These are phyloP conservation scores for Russula lepida DNA, from an alignment of 768 basidiomycete species.

Conservation along the genomic window DNA sequence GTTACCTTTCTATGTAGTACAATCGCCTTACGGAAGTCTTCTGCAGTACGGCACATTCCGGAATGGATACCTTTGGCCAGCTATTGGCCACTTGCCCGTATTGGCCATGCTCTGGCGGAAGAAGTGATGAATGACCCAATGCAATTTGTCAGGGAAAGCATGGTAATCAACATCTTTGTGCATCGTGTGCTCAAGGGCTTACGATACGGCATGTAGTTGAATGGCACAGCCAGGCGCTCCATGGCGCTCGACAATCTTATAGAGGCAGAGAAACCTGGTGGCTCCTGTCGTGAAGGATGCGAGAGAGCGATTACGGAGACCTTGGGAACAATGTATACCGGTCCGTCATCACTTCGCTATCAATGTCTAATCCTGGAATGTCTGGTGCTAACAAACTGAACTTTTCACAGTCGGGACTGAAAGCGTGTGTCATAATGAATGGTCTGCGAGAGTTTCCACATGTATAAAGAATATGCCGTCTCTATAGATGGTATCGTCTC, in stretches of 20 bases:
- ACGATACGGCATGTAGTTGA: background rate
- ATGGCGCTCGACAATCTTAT: background rate
- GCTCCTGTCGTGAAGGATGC: background rate
- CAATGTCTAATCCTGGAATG: background rate
- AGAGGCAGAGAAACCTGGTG: background rate
- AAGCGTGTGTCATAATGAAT: background rate
- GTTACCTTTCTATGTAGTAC: background rate
- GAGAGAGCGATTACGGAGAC: background rate
- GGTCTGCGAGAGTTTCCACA: background rate
- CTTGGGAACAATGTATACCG: background rate
- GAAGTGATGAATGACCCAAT: background rate
- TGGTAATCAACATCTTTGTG: background rate
- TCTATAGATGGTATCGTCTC: background rate
- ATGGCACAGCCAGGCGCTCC: background rate
- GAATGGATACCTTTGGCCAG: constrained; percentile 4
- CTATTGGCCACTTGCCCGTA: constrained; percentile 4
- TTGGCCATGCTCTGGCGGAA: background rate
- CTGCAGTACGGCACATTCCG: constrained; percentile 2
- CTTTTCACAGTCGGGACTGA: background rate
- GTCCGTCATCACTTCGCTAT: background rate
- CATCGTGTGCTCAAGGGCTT: background rate
- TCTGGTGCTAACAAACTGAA: background rate
- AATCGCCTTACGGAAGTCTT: background rate
- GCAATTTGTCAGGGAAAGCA: background rate
- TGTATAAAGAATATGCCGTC: background rate